phyloP scores from a whole-genome alignment of 164 flowering plant species.

The Liquidambar formosana region DNA sequence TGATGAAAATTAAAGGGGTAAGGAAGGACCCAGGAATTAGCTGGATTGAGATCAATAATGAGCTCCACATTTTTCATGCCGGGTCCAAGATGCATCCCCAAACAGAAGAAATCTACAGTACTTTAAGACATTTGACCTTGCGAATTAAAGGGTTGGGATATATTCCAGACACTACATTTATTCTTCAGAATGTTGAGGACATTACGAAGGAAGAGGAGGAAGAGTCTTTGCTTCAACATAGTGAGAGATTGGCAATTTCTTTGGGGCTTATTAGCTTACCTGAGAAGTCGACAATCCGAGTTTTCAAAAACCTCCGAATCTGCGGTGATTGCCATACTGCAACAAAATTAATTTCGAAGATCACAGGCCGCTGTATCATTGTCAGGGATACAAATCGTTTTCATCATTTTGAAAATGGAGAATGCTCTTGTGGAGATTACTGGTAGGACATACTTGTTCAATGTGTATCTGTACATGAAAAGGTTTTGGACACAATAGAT shows the following conservation, averaged over 20 bases:
- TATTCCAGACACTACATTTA: slow-evolving; percentile 23
- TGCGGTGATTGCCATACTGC: slow-evolving; percentile 32
- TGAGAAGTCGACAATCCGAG: slow-evolving; percentile 22
- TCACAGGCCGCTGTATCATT: slow-evolving; percentile 22
- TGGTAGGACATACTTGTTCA: slow-evolving; percentile 21
- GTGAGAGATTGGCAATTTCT: slow-evolving; percentile 26
- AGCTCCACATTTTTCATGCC: slow-evolving; percentile 21
- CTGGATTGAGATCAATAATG: slow-evolving; percentile 25
- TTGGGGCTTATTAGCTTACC: slow-evolving; percentile 30
- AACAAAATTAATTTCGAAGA: slow-evolving; percentile 30
- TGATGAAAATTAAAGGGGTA: slow-evolving; percentile 28
- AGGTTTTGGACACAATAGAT: not conserved
- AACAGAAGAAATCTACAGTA: slow-evolving; percentile 18
- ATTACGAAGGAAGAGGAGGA: slow-evolving; percentile 11
- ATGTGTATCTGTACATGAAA: not conserved
- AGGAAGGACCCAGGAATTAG: slow-evolving; percentile 25
- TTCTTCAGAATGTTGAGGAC: slow-evolving; percentile 20
- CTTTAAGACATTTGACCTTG: slow-evolving; percentile 11
- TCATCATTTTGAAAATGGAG: slow-evolving; percentile 31
- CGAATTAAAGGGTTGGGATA: slow-evolving; percentile 24
- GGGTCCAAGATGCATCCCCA: slow-evolving; percentile 15
- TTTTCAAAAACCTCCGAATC: slow-evolving; percentile 23
- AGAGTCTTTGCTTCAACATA: slow-evolving; percentile 25
- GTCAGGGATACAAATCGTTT: slow-evolving; percentile 32
- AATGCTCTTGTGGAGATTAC: slow-evolving; percentile 35